Conservation (phyloP, 129 eudicot genomes). For the Chrysanthemum makinoi region DNA sequence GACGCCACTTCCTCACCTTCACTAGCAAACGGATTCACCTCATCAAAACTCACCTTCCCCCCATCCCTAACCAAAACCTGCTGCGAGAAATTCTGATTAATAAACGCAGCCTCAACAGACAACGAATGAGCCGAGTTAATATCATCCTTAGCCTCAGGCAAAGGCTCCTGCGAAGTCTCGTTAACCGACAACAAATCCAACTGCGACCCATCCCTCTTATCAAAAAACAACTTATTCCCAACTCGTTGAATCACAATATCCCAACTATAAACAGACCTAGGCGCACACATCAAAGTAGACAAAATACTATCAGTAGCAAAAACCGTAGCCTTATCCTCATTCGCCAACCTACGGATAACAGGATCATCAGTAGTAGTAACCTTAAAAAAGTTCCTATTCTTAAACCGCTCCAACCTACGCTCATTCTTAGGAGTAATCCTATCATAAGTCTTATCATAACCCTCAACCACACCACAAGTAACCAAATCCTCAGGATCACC, state of each 20-base stretch:
- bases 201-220: no score
- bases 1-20: slow-evolving; percentile 90
- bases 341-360: slow-evolving; percentile 60
- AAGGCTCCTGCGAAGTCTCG: no score
- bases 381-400: slow-evolving; percentile 72
- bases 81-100: slow-evolving; percentile 33
- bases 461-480: slow-evolving; percentile 42
- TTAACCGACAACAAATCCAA: no score
- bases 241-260: no score
- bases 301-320: slow-evolving; percentile 43
- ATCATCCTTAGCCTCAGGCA: no score
- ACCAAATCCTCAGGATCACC: slow-evolving; percentile 77
- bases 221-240: no score
- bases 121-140: no score
- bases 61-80: slow-evolving; percentile 81
- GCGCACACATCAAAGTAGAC: no score
- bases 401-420: slow-evolving; percentile 64
- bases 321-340: slow-evolving; percentile 85
- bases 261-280: no score
- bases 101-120: no score
- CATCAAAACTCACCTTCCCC: slow-evolving; percentile 65
- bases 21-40: slow-evolving; percentile 76
- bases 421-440: slow-evolving; percentile 65
- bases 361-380: slow-evolving; percentile 87
- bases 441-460: slow-evolving; percentile 32